Conservation (phyloP, 768 basidiomycete species). For the Cystoderma amianthinum region DNA sequence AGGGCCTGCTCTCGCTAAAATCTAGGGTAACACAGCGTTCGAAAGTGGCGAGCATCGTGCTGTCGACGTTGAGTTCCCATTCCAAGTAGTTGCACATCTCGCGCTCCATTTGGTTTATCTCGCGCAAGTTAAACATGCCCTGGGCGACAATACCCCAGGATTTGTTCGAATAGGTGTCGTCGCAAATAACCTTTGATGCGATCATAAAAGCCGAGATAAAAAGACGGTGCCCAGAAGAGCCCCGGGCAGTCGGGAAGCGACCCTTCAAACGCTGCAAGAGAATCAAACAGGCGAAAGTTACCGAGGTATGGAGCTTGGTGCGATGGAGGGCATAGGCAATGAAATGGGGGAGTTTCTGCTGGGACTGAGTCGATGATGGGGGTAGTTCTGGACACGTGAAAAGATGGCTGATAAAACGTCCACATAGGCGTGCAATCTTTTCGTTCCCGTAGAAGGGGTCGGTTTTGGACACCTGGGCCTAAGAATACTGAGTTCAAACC, state of each 20-base stretch:
- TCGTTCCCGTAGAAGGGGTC: constrained; percentile 79
- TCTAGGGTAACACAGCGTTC: constrained; percentile 54
- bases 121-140: constrained; percentile 76
- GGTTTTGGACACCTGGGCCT: constrained; percentile 14
- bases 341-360: constrained; percentile 66
- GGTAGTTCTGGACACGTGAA: constrained; percentile 86
- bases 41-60: constrained; percentile 51
- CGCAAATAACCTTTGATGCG: constrained; percentile 86
- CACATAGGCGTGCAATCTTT: constrained; percentile 57
- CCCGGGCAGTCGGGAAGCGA: constrained; percentile 87
- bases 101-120: constrained; percentile 96
- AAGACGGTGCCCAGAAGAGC: constrained; percentile 83
- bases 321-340: constrained; percentile 87
- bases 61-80: constrained; percentile 82
- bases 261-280: constrained; percentile 81
- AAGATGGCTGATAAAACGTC: constrained; percentile 76
- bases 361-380: constrained; percentile 45
- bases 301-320: constrained; percentile 63
- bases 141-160: constrained; percentile 90
- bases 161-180: constrained; percentile 92
- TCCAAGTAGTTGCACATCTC: constrained; percentile 92
- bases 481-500: not conserved
- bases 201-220: constrained; percentile 95
- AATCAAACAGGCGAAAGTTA: constrained; percentile 61
- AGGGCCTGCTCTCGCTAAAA: constrained; percentile 39